Percentiles rank a stretch among this genome's conserved stretches.
Conservation (phyloP, 2,329 filamentous ascomycete genomes). For the Rhinocladiella similis region DNA sequence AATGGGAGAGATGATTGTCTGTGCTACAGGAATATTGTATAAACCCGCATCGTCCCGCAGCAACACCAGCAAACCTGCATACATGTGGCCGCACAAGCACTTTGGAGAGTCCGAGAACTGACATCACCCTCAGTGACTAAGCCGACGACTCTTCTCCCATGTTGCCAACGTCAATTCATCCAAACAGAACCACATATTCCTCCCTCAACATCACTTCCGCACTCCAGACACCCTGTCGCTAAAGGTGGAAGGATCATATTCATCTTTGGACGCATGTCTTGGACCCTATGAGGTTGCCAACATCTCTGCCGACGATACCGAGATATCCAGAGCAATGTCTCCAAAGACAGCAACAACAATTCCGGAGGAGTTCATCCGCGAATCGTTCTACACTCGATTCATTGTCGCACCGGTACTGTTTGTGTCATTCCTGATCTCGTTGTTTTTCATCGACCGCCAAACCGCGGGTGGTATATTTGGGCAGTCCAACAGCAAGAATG, state of each 20-base stretch:
- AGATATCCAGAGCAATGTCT: constrained; percentile 3
- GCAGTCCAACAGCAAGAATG: constrained; percentile 33
- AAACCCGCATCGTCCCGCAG: no score
- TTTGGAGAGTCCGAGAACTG: not conserved
- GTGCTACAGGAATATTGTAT: no score
- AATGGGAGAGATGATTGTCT: not conserved
- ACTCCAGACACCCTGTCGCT: not conserved
- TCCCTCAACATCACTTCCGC: not conserved
- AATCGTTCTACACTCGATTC: constrained; percentile 30
- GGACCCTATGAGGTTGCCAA: not conserved
- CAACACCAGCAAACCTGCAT: no score
- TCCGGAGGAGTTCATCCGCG: constrained; percentile 8
- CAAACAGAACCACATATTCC: no score
- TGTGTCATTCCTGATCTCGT: constrained; percentile 64
- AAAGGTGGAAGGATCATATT: not conserved
- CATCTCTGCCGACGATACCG: not conserved
- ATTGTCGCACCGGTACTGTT: constrained; percentile 65
- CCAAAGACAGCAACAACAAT: constrained; percentile 2
- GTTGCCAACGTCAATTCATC: no score
- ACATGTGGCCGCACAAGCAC: no score
- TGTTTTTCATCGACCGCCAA: constrained; percentile 62
- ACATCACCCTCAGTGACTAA: constrained; percentile 5
- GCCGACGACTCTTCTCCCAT: not conserved
- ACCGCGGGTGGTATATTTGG: constrained; percentile 52
- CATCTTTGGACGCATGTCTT: not conserved